Conservation (phyloP, 306 rosid genomes). For the Macrotyloma uniflorum region DNA sequence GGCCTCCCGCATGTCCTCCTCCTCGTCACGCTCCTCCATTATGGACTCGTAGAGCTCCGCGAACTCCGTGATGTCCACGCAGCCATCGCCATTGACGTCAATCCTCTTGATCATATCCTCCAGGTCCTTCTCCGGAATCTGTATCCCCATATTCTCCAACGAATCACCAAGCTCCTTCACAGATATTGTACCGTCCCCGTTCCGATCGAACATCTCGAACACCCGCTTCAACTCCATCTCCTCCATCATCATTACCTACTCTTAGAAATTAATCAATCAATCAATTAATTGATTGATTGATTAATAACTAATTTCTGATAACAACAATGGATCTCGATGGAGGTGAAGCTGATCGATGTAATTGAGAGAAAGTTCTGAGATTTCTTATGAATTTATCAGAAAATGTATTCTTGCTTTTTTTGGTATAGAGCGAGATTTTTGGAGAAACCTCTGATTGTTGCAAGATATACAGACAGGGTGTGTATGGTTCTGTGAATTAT, state of each 20-base stretch:
- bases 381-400: slow-evolving; percentile 30
- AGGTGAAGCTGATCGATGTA: neutral
- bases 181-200: slow-evolving; percentile 80
- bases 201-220: slow-evolving; percentile 74
- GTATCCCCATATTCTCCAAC: slow-evolving; percentile 68
- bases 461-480: too few species aligned
- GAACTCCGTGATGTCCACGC: slow-evolving; percentile 72
- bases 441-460: neutral
- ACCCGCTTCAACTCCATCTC: slow-evolving; percentile 61
- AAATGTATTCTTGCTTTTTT: neutral
- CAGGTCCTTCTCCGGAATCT: slow-evolving; percentile 66
- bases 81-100: slow-evolving; percentile 71
- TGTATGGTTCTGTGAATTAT: too few species aligned
- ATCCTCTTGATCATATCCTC: slow-evolving; percentile 65
- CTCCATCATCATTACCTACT: slow-evolving; percentile 43
- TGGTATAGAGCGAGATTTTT: slow-evolving; percentile 23
- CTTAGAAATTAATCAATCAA: too few species aligned
- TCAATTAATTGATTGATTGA: too few species aligned
- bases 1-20: slow-evolving; percentile 83
- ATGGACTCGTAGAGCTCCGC: slow-evolving; percentile 68
- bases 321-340: neutral
- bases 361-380: neutral
- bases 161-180: slow-evolving; percentile 68
- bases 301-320: neutral
- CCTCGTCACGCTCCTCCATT: slow-evolving; percentile 65